These are phyloP conservation scores for Eutypa lata DNA, from an alignment of 2,329 filamentous ascomycete genomes.

Conservation along the genomic window DNA sequence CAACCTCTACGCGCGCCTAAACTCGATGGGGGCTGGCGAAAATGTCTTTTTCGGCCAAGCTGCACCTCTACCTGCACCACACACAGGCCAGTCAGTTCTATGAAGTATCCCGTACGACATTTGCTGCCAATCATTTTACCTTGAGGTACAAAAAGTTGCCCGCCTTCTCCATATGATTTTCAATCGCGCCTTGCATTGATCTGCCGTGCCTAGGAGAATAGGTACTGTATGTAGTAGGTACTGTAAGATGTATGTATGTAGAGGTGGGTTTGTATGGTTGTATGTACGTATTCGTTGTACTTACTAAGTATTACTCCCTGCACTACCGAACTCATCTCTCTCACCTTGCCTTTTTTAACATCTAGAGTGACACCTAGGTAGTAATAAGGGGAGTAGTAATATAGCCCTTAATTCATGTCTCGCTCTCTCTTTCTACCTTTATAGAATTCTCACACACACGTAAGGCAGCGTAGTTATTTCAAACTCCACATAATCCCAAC, in stretches of 20 bases:
- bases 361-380: too few relatives aligned
- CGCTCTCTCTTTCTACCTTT: too few relatives aligned
- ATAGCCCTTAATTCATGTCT: too few relatives aligned
- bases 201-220: background rate
- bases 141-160: background rate
- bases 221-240: background rate
- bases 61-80: background rate
- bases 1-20: background rate
- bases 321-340: too few relatives aligned
- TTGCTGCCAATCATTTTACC: background rate
- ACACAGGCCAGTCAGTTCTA: background rate
- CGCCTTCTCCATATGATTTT: background rate
- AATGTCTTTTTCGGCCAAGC: background rate
- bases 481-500: too few relatives aligned
- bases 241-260: background rate
- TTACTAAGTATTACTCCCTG: background rate
- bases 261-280: background rate
- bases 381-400: too few relatives aligned
- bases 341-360: too few relatives aligned
- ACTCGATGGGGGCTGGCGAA: background rate
- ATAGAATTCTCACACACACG: too few relatives aligned
- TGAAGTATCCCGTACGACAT: background rate
- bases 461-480: too few relatives aligned
- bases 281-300: background rate
- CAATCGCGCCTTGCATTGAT: background rate